Evolutionary conservation across 495 filamentous ascomycete genomes (phyloP).

Genomic region (Elasticomyces elasticus): DNA sequence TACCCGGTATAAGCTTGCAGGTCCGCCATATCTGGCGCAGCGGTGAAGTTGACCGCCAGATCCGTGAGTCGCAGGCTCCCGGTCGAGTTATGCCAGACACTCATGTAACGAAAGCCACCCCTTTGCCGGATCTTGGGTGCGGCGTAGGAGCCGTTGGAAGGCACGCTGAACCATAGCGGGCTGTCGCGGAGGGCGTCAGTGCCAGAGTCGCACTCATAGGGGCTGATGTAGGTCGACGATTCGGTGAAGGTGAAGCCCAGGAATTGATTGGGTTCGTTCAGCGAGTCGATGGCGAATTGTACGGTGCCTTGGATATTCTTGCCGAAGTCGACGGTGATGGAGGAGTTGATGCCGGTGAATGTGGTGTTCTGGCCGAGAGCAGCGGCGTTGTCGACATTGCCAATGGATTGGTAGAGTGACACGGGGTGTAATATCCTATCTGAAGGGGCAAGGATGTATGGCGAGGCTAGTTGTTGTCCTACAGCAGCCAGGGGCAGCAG

Average conservation of each 20-base stretch:
- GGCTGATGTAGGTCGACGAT: conserved; percentile 32
- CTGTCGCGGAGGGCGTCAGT: conserved; percentile 28
- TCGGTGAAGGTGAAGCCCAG: conserved; percentile 35
- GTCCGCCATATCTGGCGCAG: conserved; percentile 4
- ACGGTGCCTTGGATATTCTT: conserved; percentile 34
- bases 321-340: conserved; percentile 33
- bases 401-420: conserved; percentile 26
- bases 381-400: conserved; percentile 26
- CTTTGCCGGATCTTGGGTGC: conserved; percentile 26
- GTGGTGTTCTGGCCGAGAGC: too few relatives aligned
- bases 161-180: conserved; percentile 26
- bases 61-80: neutral
- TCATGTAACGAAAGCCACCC: conserved; percentile 37
- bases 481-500: too few relatives aligned
- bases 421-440: conserved; percentile 24
- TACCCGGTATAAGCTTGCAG: conserved; percentile 37
- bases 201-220: conserved; percentile 32
- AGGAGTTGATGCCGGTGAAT: conserved; percentile 13
- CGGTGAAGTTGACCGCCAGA: conserved; percentile 8
- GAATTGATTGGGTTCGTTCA: conserved; percentile 24
- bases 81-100: conserved; percentile 12
- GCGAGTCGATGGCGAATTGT: conserved; percentile 23
- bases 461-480: too few relatives aligned
- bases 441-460: conserved; percentile 36
- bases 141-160: conserved; percentile 22